A percentile compares a stretch with the other conserved stretches of the same genome.
These are phyloP conservation scores for Aspergillus nidulans DNA, from an alignment of 495 filamentous ascomycete species.

Conservation along the genomic window DNA sequence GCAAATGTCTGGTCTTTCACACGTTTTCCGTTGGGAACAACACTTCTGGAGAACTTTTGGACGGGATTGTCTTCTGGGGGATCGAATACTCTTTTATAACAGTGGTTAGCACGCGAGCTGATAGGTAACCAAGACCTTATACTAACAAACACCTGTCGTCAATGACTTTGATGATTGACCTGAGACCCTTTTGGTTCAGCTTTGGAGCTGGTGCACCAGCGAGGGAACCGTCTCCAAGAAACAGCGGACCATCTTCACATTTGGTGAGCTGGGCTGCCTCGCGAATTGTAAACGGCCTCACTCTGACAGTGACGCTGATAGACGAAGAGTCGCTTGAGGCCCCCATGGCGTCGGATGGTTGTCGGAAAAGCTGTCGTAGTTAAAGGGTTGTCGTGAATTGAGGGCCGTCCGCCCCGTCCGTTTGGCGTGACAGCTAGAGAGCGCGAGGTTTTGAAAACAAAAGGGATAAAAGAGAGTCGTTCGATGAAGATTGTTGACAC, in stretches of 20 bases:
- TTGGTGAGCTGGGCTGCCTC: slow-evolving; percentile 66
- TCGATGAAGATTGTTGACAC: slow-evolving; percentile 23
- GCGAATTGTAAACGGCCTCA: slow-evolving; percentile 80
- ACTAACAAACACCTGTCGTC: slow-evolving; percentile 94
- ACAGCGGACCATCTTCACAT: slow-evolving; percentile 81
- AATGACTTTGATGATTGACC: slow-evolving; percentile 90
- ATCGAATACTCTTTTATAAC: slow-evolving; percentile 76
- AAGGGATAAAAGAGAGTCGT: slow-evolving; percentile 10
- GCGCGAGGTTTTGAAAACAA: slow-evolving; percentile 5
- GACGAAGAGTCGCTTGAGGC: slow-evolving; percentile 59
- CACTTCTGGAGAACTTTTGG: slow-evolving; percentile 80
- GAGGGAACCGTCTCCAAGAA: slow-evolving; percentile 91
- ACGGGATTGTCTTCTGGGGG: slow-evolving; percentile 95
- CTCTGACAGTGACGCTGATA: slow-evolving; percentile 73
- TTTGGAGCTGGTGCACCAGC: slow-evolving; percentile 77
- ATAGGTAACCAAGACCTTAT: not conserved
- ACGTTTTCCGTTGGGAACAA: slow-evolving; percentile 81
- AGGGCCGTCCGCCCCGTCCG: slow-evolving; percentile 17
- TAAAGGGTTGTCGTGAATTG: slow-evolving; percentile 13
- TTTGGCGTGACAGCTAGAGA: slow-evolving; percentile 12
- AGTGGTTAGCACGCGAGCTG: slow-evolving; percentile 13
- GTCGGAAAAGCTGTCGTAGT: slow-evolving; percentile 5
- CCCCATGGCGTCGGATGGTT: slow-evolving; percentile 40
- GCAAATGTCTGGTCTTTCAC: slow-evolving; percentile 98
- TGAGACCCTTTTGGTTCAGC: slow-evolving; percentile 78